Percentiles rank a stretch among this genome's conserved stretches.
phyloP scores from a whole-genome alignment of 1,139 yeast species.

The Zygosaccharomyces sapae region DNA sequence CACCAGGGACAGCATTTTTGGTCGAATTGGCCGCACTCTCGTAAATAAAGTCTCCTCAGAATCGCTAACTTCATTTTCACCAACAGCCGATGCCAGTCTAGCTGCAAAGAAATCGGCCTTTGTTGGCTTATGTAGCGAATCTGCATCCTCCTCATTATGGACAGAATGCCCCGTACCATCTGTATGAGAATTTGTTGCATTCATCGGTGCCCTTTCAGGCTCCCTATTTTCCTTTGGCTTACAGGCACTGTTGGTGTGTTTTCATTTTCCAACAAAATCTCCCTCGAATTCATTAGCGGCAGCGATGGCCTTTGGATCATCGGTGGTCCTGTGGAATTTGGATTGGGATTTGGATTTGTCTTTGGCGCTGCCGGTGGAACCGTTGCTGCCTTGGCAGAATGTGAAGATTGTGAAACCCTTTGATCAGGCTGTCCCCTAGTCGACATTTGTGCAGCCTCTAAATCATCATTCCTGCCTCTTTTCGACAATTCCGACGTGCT shows the following conservation, averaged over 20 bases:
- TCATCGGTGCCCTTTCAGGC: constrained; percentile 2
- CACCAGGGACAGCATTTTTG: constrained; percentile 31
- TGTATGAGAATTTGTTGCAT: neutral
- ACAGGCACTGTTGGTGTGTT: neutral
- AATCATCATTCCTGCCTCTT: neutral
- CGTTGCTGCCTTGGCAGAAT: constrained; percentile 12
- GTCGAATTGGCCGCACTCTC: constrained; percentile 49
- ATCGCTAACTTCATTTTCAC: constrained; percentile 79
- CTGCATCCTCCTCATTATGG: constrained; percentile 9
- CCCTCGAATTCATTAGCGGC: constrained; percentile 23
- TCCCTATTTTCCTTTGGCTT: neutral
- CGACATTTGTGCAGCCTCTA: constrained; percentile 1
- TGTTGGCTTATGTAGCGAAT: constrained; percentile 38
- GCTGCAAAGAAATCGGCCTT: constrained; percentile 94
- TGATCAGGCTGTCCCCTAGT: constrained; percentile 3
- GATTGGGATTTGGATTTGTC: neutral
- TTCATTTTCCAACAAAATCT: constrained; percentile 20
- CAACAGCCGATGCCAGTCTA: constrained; percentile 87
- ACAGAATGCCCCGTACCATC: constrained; percentile 6
- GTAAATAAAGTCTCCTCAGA: constrained; percentile 90
- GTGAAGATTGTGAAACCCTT: constrained; percentile 6
- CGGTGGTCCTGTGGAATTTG: neutral
- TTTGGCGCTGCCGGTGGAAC: constrained; percentile 5
- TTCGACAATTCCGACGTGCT: neutral
- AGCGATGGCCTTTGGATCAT: constrained; percentile 23